These are phyloP conservation scores for Nitzschia sp. DNA, from an alignment of 108 stramenopile species.

Conservation along the genomic window DNA sequence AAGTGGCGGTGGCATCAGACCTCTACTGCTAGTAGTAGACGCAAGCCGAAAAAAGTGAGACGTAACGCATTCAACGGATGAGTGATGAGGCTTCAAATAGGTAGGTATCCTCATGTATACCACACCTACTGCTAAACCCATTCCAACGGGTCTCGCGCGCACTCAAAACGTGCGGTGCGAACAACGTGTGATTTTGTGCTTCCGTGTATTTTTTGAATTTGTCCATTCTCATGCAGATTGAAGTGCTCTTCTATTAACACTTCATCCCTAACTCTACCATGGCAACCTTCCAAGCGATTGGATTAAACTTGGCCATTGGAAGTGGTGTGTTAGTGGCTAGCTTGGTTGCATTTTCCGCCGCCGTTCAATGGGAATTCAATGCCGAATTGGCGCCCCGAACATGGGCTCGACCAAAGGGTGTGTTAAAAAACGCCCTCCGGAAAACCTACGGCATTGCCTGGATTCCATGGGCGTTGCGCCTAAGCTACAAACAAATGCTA, in stretches of 20 bases:
- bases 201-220: neutral
- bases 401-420: conserved; percentile 11
- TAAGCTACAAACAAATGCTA: conserved; percentile 72
- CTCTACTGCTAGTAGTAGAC: too few relatives aligned
- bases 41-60: too few relatives aligned
- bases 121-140: too few relatives aligned
- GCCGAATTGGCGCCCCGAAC: conserved; percentile 25
- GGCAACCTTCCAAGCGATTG: conserved; percentile 4
- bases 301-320: conserved; percentile 4
- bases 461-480: conserved; percentile 63
- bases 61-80: too few relatives aligned
- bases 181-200: neutral
- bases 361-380: conserved; percentile 22
- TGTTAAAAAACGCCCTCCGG: conserved; percentile 28
- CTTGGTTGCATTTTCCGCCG: conserved; percentile 18
- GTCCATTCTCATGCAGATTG: neutral
- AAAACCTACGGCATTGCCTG: conserved; percentile 48
- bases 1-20: too few relatives aligned
- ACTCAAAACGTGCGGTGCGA: neutral
- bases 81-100: too few relatives aligned
- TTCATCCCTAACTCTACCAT: neutral
- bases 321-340: neutral
- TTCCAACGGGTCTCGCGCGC: neutral
- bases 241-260: neutral
- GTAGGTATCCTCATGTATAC: too few relatives aligned